A percentile compares a stretch with the other conserved stretches of the same genome.
phyloP scores from a whole-genome alignment of 1,139 yeast species.

The Suhomyces anneliseae region DNA sequence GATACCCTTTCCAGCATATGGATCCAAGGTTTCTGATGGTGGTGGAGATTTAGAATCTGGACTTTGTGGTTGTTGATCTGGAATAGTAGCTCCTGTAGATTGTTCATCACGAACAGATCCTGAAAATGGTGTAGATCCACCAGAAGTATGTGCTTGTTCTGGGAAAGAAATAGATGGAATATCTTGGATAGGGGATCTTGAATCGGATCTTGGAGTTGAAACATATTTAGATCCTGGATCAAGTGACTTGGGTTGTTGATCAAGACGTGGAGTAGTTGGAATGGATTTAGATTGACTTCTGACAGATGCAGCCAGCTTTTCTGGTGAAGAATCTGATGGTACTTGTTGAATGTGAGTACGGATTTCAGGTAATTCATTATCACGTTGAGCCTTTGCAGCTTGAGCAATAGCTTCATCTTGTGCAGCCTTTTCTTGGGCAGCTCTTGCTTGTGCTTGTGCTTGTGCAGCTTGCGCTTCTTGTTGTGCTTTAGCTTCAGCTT shows the following conservation, averaged over 20 bases:
- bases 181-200: conserved; percentile 1
- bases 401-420: not conserved
- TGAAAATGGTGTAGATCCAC: conserved; percentile 22
- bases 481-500: conserved; percentile 4
- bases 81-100: conserved; percentile 19
- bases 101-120: conserved; percentile 13
- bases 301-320: not conserved
- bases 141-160: conserved; percentile 68
- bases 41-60: conserved; percentile 25
- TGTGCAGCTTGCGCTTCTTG: conserved; percentile 1
- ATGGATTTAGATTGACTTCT: conserved; percentile 1
- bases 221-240: conserved; percentile 1
- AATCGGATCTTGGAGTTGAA: conserved; percentile 4
- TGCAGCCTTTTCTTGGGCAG: not conserved
- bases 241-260: conserved; percentile 1
- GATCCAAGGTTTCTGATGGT: conserved; percentile 33
- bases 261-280: conserved; percentile 3
- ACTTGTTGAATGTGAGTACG: conserved; percentile 2
- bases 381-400: not conserved
- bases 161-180: conserved; percentile 50
- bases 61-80: conserved; percentile 39
- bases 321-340: not conserved
- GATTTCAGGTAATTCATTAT: conserved; percentile 7
- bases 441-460: not conserved
- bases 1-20: conserved; percentile 30